A percentile compares a stretch with the other conserved stretches of the same genome.
Conservation (phyloP, 139 green algal genomes). For the Pedinophyceae sp. region DNA sequence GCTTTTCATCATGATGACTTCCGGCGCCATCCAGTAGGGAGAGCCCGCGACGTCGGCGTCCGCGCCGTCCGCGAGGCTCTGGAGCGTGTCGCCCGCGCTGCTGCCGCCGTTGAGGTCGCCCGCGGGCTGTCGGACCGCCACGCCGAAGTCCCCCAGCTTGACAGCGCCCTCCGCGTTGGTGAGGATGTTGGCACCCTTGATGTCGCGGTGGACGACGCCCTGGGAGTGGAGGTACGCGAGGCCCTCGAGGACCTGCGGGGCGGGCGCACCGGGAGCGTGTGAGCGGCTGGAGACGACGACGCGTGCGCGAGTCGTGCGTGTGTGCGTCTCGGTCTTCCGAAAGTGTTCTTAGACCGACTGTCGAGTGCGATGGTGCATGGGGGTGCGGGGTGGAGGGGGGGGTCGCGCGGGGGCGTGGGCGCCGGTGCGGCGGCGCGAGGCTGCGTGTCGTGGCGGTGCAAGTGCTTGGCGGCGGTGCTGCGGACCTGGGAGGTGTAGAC, state of each 20-base stretch:
- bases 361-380: no score
- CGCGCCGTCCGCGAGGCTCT: slow-evolving; percentile 28
- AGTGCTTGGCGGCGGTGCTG: no score
- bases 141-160: slow-evolving; percentile 95
- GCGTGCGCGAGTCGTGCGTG: no score
- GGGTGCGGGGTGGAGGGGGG: no score
- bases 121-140: slow-evolving; percentile 54
- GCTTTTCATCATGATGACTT: slow-evolving; percentile 72
- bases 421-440: no score
- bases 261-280: no score
- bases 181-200: slow-evolving; percentile 93
- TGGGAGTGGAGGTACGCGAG: slow-evolving; percentile 84
- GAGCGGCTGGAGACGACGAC: no score
- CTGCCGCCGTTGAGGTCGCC: neutral
- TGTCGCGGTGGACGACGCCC: slow-evolving; percentile 86
- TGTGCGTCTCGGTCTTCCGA: no score
- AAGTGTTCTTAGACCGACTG: no score
- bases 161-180: slow-evolving; percentile 82
- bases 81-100: neutral
- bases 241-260: slow-evolving; percentile 43
- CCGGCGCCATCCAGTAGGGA: slow-evolving; percentile 92
- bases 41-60: slow-evolving; percentile 61
- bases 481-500: slow-evolving; percentile 77
- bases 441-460: no score
- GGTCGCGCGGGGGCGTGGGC: no score